A percentile compares a stretch with the other conserved stretches of the same genome.
phyloP scores from a whole-genome alignment of 2,329 filamentous ascomycete genomes.

The Coniosporium tulheliwenetii region DNA sequence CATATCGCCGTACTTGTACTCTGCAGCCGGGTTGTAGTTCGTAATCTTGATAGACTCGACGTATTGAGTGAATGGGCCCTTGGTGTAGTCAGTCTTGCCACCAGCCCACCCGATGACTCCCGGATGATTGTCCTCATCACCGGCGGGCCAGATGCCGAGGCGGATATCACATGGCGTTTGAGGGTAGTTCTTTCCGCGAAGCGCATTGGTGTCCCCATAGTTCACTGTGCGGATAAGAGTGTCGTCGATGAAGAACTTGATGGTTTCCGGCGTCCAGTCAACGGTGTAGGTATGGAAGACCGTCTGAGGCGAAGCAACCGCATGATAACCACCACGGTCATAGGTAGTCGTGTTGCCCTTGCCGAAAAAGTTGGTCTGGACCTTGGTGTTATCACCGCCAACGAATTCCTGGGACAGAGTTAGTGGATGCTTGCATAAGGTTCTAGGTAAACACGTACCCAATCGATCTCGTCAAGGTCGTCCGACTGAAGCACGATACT shows the following conservation, averaged over 20 bases:
- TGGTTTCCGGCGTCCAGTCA: conserved; percentile 76
- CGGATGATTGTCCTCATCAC: conserved; percentile 60
- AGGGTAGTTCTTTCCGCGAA: conserved; percentile 53
- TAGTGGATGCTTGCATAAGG: too few relatives aligned
- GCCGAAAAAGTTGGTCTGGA: conserved; percentile 97
- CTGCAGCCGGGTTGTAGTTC: conserved; percentile 83
- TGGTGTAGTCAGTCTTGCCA: conserved; percentile 67
- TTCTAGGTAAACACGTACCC: conserved; percentile 18
- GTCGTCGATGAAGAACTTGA: conserved; percentile 76
- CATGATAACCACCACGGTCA: conserved; percentile 73
- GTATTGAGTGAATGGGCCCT: conserved; percentile 75
- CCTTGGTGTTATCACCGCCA: conserved; percentile 56
- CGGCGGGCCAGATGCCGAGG: conserved; percentile 83
- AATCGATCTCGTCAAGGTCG: conserved; percentile 87
- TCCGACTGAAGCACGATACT: conserved; percentile 86
- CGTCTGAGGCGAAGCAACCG: conserved; percentile 50
- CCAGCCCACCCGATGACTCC: conserved; percentile 87
- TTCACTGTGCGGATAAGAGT: conserved; percentile 61
- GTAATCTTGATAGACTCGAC: conserved; percentile 61
- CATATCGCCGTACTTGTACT: conserved; percentile 69
- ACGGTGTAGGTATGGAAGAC: conserved; percentile 75
- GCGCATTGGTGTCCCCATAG: conserved; percentile 46
- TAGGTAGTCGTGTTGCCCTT: conserved; percentile 78
- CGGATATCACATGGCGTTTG: conserved; percentile 94
- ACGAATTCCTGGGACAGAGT: conserved; percentile 53